phyloP scores from a whole-genome alignment of 192 early-diverging fungal species.

The Fimicolochytrium jonesii region DNA sequence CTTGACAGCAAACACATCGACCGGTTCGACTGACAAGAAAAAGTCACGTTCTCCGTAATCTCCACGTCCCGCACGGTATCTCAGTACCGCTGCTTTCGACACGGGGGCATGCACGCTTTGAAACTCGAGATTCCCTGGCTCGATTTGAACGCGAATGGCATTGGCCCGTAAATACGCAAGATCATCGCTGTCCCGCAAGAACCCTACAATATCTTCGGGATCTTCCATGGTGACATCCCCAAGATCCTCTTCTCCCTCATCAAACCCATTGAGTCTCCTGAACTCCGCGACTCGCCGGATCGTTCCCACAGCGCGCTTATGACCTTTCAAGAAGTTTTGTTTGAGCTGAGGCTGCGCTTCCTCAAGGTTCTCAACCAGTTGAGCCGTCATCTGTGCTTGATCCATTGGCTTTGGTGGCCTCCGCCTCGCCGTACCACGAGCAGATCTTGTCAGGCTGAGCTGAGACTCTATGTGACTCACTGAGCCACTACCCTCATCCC shows the following conservation, averaged over 20 bases:
- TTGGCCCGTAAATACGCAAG: constrained; percentile 40
- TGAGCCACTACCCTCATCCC: constrained; percentile 17
- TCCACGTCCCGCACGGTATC: constrained; percentile 52
- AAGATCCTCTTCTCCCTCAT: constrained; percentile 6
- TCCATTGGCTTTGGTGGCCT: constrained; percentile 14
- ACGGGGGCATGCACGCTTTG: constrained; percentile 48
- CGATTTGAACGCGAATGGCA: constrained; percentile 40
- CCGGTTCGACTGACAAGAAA: constrained; percentile 50
- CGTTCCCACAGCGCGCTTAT: constrained; percentile 25
- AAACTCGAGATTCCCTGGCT: constrained; percentile 44
- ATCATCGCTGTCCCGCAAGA: constrained; percentile 47
- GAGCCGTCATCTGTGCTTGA: constrained; percentile 26
- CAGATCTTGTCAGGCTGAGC: background rate
- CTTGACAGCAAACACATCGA: constrained; percentile 47
- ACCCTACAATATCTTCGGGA: constrained; percentile 48
- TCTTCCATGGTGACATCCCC: constrained; percentile 30
- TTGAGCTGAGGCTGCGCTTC: constrained; percentile 35
- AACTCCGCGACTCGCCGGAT: constrained; percentile 36
- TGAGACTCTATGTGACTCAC: constrained; percentile 5
- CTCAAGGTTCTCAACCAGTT: constrained; percentile 36
- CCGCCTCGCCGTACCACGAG: background rate
- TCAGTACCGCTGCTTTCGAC: constrained; percentile 41
- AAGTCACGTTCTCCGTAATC: constrained; percentile 54
- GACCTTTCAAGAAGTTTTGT: constrained; percentile 25
- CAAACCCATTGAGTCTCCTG: constrained; percentile 1